phyloP scores from a whole-genome alignment of 176 grass and related monocot species.

The Lolium rigidum region DNA sequence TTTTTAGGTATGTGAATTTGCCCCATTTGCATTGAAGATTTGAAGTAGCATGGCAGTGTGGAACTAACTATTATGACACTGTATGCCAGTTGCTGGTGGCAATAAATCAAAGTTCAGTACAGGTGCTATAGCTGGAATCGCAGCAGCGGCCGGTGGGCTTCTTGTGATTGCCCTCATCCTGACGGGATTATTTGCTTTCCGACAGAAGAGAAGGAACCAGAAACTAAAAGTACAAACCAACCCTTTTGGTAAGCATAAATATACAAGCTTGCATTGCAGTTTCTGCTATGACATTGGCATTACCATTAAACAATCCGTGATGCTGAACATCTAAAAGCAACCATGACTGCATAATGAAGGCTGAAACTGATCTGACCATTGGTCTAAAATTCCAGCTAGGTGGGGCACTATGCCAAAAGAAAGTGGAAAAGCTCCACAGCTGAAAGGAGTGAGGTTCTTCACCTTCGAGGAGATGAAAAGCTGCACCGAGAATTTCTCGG shows the following conservation, averaged over 20 bases:
- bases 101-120: slow-evolving; percentile 57
- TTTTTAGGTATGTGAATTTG: slow-evolving; percentile 56
- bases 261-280: slow-evolving; percentile 10
- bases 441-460: slow-evolving; percentile 73
- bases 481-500: slow-evolving; percentile 68
- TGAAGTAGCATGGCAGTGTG: not conserved
- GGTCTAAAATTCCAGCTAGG: slow-evolving; percentile 45
- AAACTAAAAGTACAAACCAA: slow-evolving; percentile 45
- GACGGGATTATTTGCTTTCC: slow-evolving; percentile 66
- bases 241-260: slow-evolving; percentile 71
- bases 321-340: not conserved
- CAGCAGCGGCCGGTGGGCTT: slow-evolving; percentile 49
- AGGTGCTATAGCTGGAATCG: slow-evolving; percentile 72
- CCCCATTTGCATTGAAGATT: not conserved
- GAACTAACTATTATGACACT: slow-evolving; percentile 34
- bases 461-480: slow-evolving; percentile 63
- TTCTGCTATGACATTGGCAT: not conserved
- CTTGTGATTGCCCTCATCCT: slow-evolving; percentile 72
- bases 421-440: slow-evolving; percentile 53
- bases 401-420: slow-evolving; percentile 50
- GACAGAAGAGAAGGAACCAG: slow-evolving; percentile 63
- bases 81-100: slow-evolving; percentile 45
- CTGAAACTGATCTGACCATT: not conserved
- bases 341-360: no score
- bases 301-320: not conserved